phyloP scores from a whole-genome alignment of 768 basidiomycete genomes.

The Zangia roseola region DNA sequence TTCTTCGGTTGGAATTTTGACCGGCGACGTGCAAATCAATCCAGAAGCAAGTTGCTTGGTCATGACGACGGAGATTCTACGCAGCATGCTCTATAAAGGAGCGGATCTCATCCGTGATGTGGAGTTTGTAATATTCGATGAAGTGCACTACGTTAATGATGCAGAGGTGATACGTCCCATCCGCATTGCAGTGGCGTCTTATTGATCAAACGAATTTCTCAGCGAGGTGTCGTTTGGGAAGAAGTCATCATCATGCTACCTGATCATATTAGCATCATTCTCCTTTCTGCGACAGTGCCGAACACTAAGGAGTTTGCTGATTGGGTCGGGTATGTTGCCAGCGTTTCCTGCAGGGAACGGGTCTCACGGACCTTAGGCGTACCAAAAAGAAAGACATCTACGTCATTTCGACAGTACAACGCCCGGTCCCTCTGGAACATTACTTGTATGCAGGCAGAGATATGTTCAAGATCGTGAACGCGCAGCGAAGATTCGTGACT shows the following conservation, averaged over 20 bases:
- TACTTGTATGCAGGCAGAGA: slow-evolving; percentile 94
- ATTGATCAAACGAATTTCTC: slow-evolving; percentile 17
- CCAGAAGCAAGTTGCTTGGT: slow-evolving; percentile 96
- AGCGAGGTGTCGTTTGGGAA: slow-evolving; percentile 99
- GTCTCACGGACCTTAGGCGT: slow-evolving; percentile 51
- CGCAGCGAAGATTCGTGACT: slow-evolving; percentile 67
- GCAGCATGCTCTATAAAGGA: slow-evolving; percentile 98
- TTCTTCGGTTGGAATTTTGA: slow-evolving; percentile 90
- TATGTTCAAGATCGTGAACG: slow-evolving; percentile 88
- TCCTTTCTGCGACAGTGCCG: slow-evolving; percentile 95
- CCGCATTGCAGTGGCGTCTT: neutral
- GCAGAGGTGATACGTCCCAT: slow-evolving; percentile 67
- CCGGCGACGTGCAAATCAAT: slow-evolving; percentile 99
- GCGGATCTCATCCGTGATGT: slow-evolving; percentile 98
- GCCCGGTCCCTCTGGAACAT: slow-evolving; percentile 96
- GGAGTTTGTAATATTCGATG: slow-evolving; percentile 99
- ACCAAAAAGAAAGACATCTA: slow-evolving; percentile 99
- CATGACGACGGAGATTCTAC: slow-evolving; percentile 97
- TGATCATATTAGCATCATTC: slow-evolving; percentile 96
- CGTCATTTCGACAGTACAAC: slow-evolving; percentile 93
- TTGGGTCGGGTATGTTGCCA: slow-evolving; percentile 87
- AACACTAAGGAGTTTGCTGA: slow-evolving; percentile 98
- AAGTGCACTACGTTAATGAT: slow-evolving; percentile 99
- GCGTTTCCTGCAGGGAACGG: slow-evolving; percentile 1
- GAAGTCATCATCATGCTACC: slow-evolving; percentile 99